Conservation (phyloP, 805 yeast species). For the Ogataea saltuana region DNA sequence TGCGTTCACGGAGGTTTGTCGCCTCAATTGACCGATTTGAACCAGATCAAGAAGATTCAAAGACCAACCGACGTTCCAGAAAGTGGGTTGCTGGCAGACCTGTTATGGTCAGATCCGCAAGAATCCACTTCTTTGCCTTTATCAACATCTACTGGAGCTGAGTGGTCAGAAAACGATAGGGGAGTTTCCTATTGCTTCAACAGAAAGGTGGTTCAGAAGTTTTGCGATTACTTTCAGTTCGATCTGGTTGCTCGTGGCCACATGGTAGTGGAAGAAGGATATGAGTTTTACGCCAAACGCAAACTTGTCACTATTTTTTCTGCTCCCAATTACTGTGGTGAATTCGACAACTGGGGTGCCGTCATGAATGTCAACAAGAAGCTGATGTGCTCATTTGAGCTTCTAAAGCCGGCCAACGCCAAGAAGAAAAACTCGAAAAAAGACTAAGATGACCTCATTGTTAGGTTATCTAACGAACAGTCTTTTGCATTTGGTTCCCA, state of each 20-base stretch:
- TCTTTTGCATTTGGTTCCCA: constrained; percentile 2
- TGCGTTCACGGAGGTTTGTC: constrained; percentile 75
- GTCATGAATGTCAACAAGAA: constrained; percentile 71
- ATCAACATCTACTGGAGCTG: constrained; percentile 28
- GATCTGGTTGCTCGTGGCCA: constrained; percentile 82
- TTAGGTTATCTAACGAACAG: constrained; percentile 8
- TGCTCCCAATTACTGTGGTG: constrained; percentile 86
- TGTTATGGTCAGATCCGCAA: constrained; percentile 84
- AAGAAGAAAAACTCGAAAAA: constrained; percentile 17
- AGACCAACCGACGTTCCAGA: constrained; percentile 87
- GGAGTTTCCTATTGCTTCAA: constrained; percentile 83
- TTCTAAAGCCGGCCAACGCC: constrained; percentile 53
- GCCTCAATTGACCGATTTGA: constrained; percentile 63
- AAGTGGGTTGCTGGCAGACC: constrained; percentile 72
- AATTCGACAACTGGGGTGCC: constrained; percentile 78
- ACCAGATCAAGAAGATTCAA: constrained; percentile 67
- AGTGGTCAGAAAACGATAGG: constrained; percentile 81
- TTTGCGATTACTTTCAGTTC: constrained; percentile 64
- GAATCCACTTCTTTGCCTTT: constrained; percentile 35
- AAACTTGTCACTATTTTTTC: constrained; percentile 76
- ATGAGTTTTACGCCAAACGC: constrained; percentile 75
- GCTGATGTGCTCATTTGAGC: constrained; percentile 69
- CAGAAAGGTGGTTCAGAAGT: constrained; percentile 68
- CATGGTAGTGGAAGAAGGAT: constrained; percentile 89
- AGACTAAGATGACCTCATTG: neutral